These are phyloP conservation scores for Gossypium herbaceum DNA, from an alignment of 345 rosid species.

Conservation along the genomic window DNA sequence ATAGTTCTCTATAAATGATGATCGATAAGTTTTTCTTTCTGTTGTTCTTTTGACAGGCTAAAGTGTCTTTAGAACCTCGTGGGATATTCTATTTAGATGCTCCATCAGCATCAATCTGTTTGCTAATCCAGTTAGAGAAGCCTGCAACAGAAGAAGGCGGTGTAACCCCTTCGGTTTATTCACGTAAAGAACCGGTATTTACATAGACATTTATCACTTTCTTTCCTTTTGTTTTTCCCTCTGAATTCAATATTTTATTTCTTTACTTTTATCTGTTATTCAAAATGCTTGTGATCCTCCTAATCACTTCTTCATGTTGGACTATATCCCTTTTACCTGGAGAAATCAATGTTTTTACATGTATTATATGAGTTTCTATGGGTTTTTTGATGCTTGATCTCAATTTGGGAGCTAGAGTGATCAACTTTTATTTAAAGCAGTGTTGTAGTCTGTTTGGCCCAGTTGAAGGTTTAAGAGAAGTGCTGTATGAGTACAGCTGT, in stretches of 20 bases:
- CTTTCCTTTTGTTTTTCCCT: neutral
- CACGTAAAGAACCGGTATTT: constrained; percentile 98
- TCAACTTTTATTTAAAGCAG: neutral
- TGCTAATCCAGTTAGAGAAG: constrained; percentile 88
- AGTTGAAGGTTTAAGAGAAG: neutral
- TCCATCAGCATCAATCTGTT: constrained; percentile 82
- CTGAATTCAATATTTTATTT: constrained; percentile 11
- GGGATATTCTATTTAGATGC: constrained; percentile 93
- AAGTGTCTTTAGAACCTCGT: constrained; percentile 54
- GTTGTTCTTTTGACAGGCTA: constrained; percentile 43
- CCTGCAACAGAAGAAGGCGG: constrained; percentile 94
- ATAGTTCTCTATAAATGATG: neutral
- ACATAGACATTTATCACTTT: neutral
- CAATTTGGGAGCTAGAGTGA: neutral
- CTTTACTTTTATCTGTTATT: constrained; percentile 12
- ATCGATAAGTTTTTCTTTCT: constrained; percentile 6
- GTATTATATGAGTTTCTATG: neutral
- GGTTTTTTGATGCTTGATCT: neutral
- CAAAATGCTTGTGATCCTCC: neutral
- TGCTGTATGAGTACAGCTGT: neutral
- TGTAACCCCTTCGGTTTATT: constrained; percentile 86
- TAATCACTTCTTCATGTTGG: neutral
- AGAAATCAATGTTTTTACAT: neutral
- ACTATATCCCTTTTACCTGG: neutral
- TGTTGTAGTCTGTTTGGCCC: neutral